Conservation (phyloP, 805 yeast species). For the Candida incommunis region DNA sequence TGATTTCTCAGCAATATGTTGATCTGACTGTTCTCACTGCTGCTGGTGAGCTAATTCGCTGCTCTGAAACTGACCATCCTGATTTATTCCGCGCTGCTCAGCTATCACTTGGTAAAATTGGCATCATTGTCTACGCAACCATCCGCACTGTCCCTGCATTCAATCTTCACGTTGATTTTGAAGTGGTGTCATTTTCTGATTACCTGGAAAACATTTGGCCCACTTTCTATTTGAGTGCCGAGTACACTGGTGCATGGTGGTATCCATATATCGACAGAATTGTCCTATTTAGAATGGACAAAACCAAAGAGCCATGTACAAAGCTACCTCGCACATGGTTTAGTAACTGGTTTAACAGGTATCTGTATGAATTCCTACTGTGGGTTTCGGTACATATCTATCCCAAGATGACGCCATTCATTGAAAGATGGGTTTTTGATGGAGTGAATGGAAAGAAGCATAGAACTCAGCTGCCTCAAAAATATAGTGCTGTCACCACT, state of each 20-base stretch:
- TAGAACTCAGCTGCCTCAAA: conserved; percentile 69
- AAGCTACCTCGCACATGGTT: conserved; percentile 68
- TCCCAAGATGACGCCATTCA: conserved; percentile 68
- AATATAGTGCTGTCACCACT: conserved; percentile 44
- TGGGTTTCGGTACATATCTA: conserved; percentile 63
- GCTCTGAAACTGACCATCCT: conserved; percentile 49
- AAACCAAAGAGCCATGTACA: conserved; percentile 50
- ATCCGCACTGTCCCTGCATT: conserved; percentile 73
- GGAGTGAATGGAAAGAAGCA: conserved; percentile 23
- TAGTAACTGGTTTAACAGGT: conserved; percentile 67
- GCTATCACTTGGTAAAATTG: conserved; percentile 81
- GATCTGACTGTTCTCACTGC: conserved; percentile 63
- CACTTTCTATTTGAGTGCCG: conserved; percentile 74
- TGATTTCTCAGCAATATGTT: conserved; percentile 79
- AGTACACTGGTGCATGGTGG: conserved; percentile 94
- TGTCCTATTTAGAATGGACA: conserved; percentile 80
- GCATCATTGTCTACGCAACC: conserved; percentile 76
- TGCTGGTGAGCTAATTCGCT: conserved; percentile 53
- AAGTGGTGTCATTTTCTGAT: conserved; percentile 65
- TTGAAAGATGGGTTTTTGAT: conserved; percentile 69
- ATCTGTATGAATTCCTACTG: conserved; percentile 63
- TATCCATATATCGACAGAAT: conserved; percentile 82
- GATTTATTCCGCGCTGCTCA: conserved; percentile 69
- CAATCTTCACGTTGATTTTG: conserved; percentile 67
- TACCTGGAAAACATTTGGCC: conserved; percentile 56